Percentiles rank a stretch among this genome's conserved stretches.
phyloP scores from a whole-genome alignment of 345 rosid species.

The Eucalyptus sp. region DNA sequence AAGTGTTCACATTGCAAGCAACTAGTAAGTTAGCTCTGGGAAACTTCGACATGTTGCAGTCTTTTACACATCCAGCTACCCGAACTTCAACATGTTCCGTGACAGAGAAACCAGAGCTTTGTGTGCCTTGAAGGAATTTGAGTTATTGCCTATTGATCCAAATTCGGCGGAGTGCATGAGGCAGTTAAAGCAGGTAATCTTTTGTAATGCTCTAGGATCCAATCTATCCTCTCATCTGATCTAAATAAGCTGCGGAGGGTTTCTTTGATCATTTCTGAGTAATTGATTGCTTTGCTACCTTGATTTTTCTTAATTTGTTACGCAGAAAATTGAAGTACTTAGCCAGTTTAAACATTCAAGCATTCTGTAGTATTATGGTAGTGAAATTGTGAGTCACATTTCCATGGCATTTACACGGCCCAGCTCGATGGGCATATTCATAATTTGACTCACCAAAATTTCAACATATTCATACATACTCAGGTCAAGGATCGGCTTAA shows the following conservation, averaged over 20 bases:
- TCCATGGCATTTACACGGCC: background rate
- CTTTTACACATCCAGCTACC: background rate
- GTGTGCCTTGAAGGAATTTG: background rate
- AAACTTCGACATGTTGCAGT: background rate
- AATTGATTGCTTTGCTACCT: background rate
- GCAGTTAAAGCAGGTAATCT: slow-evolving; percentile 5
- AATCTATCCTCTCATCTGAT: background rate
- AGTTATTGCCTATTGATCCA: background rate
- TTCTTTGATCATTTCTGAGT: background rate
- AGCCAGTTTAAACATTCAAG: background rate
- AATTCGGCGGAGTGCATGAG: background rate
- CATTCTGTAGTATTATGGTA: background rate
- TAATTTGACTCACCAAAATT: background rate
- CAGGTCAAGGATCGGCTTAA: no score
- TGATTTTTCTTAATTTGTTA: background rate
- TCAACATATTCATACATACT: background rate
- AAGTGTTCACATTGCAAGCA: slow-evolving; percentile 61
- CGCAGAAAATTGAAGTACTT: background rate
- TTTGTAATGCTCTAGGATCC: background rate
- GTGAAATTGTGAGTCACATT: background rate
- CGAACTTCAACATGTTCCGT: background rate
- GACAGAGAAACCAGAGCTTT: background rate
- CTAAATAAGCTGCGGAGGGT: background rate
- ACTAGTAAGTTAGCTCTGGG: slow-evolving; percentile 22
- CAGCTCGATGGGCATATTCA: background rate